phyloP scores from a whole-genome alignment of 2,329 filamentous ascomycete genomes.

The Aspergillus eucalypticola region DNA sequence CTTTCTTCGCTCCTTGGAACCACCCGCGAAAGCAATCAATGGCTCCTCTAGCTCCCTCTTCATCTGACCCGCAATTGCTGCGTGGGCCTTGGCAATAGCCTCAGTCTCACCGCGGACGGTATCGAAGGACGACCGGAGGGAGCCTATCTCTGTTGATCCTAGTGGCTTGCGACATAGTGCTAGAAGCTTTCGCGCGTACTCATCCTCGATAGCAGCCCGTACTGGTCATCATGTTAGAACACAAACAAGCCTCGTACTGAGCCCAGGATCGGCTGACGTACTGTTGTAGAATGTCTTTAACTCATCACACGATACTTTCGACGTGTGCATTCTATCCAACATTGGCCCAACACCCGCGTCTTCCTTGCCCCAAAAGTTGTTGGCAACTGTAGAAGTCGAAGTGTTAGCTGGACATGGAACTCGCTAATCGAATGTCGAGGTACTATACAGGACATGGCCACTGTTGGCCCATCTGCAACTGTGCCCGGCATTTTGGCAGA shows the following conservation, averaged over 20 bases:
- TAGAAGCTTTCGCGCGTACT: slow-evolving; percentile 87
- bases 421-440: background rate
- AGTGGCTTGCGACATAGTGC: slow-evolving; percentile 84
- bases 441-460: slow-evolving; percentile 66
- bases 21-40: slow-evolving; percentile 83
- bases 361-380: slow-evolving; percentile 99
- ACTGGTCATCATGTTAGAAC: slow-evolving; percentile 51
- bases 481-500: slow-evolving; percentile 59
- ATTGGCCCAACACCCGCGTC: slow-evolving; percentile 92
- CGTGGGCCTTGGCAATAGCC: slow-evolving; percentile 89
- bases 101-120: slow-evolving; percentile 87
- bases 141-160: slow-evolving; percentile 83
- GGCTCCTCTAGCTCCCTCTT: slow-evolving; percentile 95
- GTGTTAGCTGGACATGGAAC: slow-evolving; percentile 9
- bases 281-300: slow-evolving; percentile 85
- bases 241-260: background rate
- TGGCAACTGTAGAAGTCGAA: slow-evolving; percentile 64
- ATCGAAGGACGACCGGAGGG: slow-evolving; percentile 80
- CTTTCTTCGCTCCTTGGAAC: slow-evolving; percentile 94
- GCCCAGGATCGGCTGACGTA: slow-evolving; percentile 45
- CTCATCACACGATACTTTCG: slow-evolving; percentile 94
- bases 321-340: slow-evolving; percentile 89
- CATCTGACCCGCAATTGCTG: slow-evolving; percentile 89
- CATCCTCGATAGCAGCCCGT: slow-evolving; percentile 91
- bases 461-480: slow-evolving; percentile 62